Conservation (phyloP, 306 rosid genomes). For the Vachellia collinsii region DNA sequence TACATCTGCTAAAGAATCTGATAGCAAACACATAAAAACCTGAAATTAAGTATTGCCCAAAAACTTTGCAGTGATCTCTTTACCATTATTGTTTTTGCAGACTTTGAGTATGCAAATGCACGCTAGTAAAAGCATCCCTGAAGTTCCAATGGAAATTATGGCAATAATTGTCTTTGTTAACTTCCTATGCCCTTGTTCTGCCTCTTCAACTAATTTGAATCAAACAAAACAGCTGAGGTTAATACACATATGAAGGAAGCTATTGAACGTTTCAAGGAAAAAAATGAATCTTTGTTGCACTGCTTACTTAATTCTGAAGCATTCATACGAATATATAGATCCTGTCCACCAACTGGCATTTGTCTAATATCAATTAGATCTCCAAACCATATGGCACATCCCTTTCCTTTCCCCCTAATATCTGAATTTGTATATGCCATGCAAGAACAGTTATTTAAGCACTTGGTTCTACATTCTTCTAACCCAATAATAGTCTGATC, state of each 20-base stretch:
- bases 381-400: slow-evolving; percentile 1
- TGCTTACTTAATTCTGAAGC: background rate
- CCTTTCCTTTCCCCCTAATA: slow-evolving; percentile 1
- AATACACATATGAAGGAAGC: background rate
- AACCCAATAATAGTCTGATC: background rate
- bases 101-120: background rate
- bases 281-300: background rate
- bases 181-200: background rate
- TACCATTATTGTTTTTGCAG: background rate
- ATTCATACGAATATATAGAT: background rate
- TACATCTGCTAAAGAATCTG: background rate
- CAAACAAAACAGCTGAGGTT: background rate
- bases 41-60: background rate
- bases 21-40: background rate
- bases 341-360: background rate
- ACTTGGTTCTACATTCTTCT: background rate
- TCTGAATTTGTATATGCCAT: slow-evolving; percentile 4
- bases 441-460: slow-evolving; percentile 8
- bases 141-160: background rate
- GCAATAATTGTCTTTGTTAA: background rate
- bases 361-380: slow-evolving; percentile 7
- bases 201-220: background rate
- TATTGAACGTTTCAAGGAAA: background rate
- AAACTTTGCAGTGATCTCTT: background rate
- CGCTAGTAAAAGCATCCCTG: background rate